These are phyloP conservation scores for Fusarium pininemorale DNA, from an alignment of 2,329 filamentous ascomycete species.

Conservation along the genomic window DNA sequence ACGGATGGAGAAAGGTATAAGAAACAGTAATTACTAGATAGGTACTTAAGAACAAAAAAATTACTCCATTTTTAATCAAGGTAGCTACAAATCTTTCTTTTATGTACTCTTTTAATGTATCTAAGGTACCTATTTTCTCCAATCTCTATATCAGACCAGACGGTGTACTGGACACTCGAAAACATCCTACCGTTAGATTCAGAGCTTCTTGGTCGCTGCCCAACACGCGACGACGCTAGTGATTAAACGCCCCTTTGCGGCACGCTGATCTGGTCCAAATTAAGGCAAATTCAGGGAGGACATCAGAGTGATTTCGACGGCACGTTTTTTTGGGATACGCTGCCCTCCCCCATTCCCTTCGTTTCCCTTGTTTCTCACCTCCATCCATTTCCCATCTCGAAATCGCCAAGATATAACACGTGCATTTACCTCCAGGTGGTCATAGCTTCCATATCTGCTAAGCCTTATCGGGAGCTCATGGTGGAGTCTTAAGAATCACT, in stretches of 20 bases:
- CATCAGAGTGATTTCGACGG: conserved; percentile 9
- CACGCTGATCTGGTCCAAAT: conserved; percentile 28
- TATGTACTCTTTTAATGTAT: neutral
- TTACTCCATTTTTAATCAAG: neutral
- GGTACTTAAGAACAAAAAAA: neutral
- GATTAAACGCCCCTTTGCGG: conserved; percentile 16
- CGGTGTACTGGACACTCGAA: neutral
- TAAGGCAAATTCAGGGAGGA: conserved; percentile 17
- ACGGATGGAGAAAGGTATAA: neutral
- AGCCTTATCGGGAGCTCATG: conserved; percentile 36
- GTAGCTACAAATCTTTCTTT: neutral
- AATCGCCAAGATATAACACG: conserved; percentile 39
- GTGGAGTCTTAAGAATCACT: conserved; percentile 20
- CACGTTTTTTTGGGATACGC: neutral
- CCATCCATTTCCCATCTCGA: neutral
- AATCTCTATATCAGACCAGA: neutral
- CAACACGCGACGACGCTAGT: conserved; percentile 27
- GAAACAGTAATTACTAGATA: neutral
- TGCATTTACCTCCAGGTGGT: conserved; percentile 31
- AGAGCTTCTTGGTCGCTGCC: conserved; percentile 28
- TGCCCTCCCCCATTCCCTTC: conserved; percentile 8
- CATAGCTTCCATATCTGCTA: conserved; percentile 43
- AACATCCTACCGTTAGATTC: neutral
- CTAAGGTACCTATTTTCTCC: neutral
- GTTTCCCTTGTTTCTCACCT: neutral